Evolutionary conservation across 192 early-diverging fungal genomes (phyloP).

Genomic region (Jimgerdemannia flammicorona): DNA sequence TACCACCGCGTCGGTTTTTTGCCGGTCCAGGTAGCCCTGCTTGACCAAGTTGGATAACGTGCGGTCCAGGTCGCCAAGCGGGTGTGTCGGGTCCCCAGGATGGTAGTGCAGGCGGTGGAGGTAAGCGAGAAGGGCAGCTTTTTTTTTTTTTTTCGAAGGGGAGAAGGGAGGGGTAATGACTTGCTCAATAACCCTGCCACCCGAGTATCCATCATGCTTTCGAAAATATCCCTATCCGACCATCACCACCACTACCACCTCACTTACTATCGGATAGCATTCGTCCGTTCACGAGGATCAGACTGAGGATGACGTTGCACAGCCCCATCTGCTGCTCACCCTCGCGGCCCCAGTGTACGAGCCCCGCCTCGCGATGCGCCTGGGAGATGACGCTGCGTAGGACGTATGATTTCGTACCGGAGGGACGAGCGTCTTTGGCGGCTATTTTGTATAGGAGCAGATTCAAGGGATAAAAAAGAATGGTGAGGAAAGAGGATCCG

Average conservation of each 20-base stretch:
- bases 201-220: too few relatives aligned
- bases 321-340: slow-evolving; percentile 45
- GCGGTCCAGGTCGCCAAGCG: too few relatives aligned
- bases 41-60: too few relatives aligned
- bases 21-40: slow-evolving; percentile 17
- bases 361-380: slow-evolving; percentile 17
- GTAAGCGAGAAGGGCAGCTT: not conserved
- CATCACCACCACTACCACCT: not conserved
- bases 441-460: not conserved
- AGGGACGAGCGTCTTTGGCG: not conserved
- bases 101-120: not conserved
- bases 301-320: slow-evolving; percentile 49
- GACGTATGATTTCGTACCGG: slow-evolving; percentile 31
- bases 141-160: not conserved
- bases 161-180: not conserved
- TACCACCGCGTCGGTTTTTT: slow-evolving; percentile 21
- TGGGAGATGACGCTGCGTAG: slow-evolving; percentile 37
- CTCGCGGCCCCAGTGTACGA: slow-evolving; percentile 37
- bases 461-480: not conserved
- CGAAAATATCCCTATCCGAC: too few relatives aligned
- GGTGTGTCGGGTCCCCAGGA: slow-evolving; percentile 7
- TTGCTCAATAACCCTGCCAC: not conserved
- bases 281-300: slow-evolving; percentile 56
- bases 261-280: slow-evolving; percentile 39
- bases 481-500: not conserved